A percentile compares a stretch with the other conserved stretches of the same genome.
phyloP scores from a whole-genome alignment of 1,284 basidiomycete species.

The Papiliotrema flavescens region DNA sequence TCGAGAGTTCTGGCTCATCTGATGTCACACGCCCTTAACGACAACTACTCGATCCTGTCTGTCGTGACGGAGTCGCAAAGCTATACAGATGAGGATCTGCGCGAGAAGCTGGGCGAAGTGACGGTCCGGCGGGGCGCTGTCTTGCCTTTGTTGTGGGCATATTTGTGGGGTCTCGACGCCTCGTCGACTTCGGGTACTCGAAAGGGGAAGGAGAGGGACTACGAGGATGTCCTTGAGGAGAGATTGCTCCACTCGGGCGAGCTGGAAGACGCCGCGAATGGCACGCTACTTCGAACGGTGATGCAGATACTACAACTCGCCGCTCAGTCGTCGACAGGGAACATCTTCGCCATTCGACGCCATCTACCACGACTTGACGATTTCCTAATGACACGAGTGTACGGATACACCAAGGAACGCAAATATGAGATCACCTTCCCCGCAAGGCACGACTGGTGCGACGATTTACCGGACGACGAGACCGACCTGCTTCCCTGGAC shows the following conservation, averaged over 20 bases:
- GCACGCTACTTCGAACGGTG: conserved; percentile 17
- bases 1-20: conserved; percentile 32
- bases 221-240: conserved; percentile 3
- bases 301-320: conserved; percentile 25
- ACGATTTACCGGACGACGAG: conserved; percentile 13
- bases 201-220: conserved; percentile 7
- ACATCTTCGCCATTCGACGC: conserved; percentile 25
- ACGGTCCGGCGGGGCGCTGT: conserved; percentile 22
- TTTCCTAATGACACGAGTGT: conserved; percentile 34
- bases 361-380: conserved; percentile 32
- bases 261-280: conserved; percentile 1
- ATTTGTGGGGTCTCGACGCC: conserved; percentile 26
- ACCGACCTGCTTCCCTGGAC: conserved; percentile 19
- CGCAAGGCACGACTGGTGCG: conserved; percentile 30
- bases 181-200: conserved; percentile 12
- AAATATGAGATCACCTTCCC: conserved; percentile 38
- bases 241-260: neutral
- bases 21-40: conserved; percentile 36
- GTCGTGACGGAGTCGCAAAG: conserved; percentile 12
- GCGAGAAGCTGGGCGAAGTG: conserved; percentile 25
- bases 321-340: conserved; percentile 21
- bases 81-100: conserved; percentile 7
- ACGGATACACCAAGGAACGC: conserved; percentile 25
- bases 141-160: conserved; percentile 34
- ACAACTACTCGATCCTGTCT: conserved; percentile 39